Percentiles rank a stretch among this genome's conserved stretches.
phyloP scores from a whole-genome alignment of 2,329 filamentous ascomycete species.

The Claviceps sp. region DNA sequence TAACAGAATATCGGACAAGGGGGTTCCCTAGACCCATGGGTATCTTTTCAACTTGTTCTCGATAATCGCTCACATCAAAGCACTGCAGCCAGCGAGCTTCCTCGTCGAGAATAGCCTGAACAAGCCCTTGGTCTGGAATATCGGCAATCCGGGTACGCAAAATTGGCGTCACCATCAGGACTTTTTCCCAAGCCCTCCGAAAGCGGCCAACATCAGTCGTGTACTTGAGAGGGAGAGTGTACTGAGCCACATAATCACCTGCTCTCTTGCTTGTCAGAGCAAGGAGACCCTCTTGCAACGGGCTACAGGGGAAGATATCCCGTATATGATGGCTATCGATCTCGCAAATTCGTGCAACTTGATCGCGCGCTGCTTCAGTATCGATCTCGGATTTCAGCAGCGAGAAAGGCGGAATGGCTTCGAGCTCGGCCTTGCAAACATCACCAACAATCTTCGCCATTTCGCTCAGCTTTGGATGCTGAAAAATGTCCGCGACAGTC shows the following conservation, averaged over 20 bases:
- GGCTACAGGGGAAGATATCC: slow-evolving; percentile 8
- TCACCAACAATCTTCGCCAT: background rate
- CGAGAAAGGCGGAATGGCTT: background rate
- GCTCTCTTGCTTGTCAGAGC: slow-evolving; percentile 4
- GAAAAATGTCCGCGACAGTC: slow-evolving; percentile 11
- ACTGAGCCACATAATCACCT: slow-evolving; percentile 5
- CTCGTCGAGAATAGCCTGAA: slow-evolving; percentile 27
- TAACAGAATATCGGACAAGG: slow-evolving; percentile 7
- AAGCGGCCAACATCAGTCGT: slow-evolving; percentile 1
- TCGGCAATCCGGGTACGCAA: slow-evolving; percentile 6
- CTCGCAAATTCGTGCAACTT: background rate
- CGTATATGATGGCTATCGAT: slow-evolving; percentile 1
- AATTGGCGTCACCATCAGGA: slow-evolving; percentile 3
- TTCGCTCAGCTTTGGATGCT: slow-evolving; percentile 1
- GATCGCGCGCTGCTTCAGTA: background rate
- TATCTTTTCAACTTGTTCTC: slow-evolving; percentile 18
- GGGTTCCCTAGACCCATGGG: slow-evolving; percentile 11
- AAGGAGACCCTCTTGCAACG: slow-evolving; percentile 7
- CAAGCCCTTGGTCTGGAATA: slow-evolving; percentile 17
- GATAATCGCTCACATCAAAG: slow-evolving; percentile 19
- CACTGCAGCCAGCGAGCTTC: slow-evolving; percentile 17
- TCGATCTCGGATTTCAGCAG: background rate
- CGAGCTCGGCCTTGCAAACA: background rate
- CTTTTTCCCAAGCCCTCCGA: slow-evolving; percentile 4
- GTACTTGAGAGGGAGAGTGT: slow-evolving; percentile 1